These are phyloP conservation scores for Abrus precatorius DNA, from an alignment of 306 rosid genomes.

Conservation along the genomic window DNA sequence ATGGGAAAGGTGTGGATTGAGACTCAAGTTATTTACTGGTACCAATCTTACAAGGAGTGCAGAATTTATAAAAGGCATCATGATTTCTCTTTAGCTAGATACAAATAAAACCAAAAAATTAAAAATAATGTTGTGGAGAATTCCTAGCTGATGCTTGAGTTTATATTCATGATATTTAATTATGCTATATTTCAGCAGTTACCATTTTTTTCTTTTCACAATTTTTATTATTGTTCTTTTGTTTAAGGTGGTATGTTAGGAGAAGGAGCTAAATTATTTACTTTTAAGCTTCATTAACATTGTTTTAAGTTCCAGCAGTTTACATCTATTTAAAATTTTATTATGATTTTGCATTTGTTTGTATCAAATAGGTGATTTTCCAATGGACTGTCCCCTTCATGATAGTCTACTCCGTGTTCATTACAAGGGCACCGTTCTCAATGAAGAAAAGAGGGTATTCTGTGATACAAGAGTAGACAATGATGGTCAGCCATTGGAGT, in stretches of 20 bases:
- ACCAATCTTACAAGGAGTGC: conserved; percentile 36
- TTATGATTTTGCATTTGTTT: conserved; percentile 47
- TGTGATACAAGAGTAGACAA: conserved; percentile 87
- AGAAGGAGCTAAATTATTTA: not conserved
- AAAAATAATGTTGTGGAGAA: conserved; percentile 31
- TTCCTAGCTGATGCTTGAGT: conserved; percentile 28
- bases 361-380: conserved; percentile 83
- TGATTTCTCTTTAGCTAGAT: conserved; percentile 25
- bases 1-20: conserved; percentile 81
- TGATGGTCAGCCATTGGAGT: conserved; percentile 89
- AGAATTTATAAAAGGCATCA: conserved; percentile 18
- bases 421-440: conserved; percentile 87
- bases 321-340: conserved; percentile 27
- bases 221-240: conserved; percentile 6
- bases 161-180: not conserved
- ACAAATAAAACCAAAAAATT: conserved; percentile 18
- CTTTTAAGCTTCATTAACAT: conserved; percentile 11
- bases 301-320: conserved; percentile 26
- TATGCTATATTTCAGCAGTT: conserved; percentile 30
- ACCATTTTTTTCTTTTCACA: not conserved
- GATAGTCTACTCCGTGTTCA: conserved; percentile 89
- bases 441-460: conserved; percentile 73
- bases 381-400: conserved; percentile 99
- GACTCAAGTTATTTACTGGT: conserved; percentile 30
- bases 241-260: conserved; percentile 7